Evolutionary conservation across 768 basidiomycete genomes (phyloP), one percentile per base, ranked within the genome.

Genomic region (Hygrocybe coccinea): DNA sequence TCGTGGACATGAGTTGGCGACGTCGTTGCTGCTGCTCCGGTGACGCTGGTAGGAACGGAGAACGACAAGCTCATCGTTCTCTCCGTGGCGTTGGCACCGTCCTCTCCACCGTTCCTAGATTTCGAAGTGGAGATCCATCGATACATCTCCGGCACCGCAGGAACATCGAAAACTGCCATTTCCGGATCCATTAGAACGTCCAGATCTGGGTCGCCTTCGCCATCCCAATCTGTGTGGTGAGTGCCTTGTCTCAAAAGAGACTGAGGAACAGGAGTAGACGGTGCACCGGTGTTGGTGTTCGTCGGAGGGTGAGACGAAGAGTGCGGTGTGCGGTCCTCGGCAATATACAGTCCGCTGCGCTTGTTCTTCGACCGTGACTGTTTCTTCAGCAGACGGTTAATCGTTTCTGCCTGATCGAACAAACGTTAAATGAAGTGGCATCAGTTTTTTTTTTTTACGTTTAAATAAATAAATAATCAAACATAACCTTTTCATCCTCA

Each of bases 321-420:
- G 58, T 11, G 61, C 19, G 66, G 73, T 3, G 68, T 75, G 52
- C 67, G 77, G 58, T 71, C 82, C 37, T 81, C 80, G 0, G 74
- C 74, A 1, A 77, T 79, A 14, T 77, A 76, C 25, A 75, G 60
- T 0, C 69, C 75, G n/a, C 74, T 78, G 10, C 84, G 81, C 60
- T 81, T 86, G 49, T 77, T 80, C 43, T 81, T 79, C 2, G 86
- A 77, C 9, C 85, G 80, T 15, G 85, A 84, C 65, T 90, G 89
- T 69, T 92, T 93, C 67, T 91, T 91, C 50, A 94, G 79, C 12
- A 94, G 77, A 24, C 91, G 85, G 62, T 92, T 92, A 67, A 94
- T 93, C 0, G 91, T 93, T 63, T 93, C 91, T 21, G 83, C 83
- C 88, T 91, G 19, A 33, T 35, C 35, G 7, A 7, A 24, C 9